Conservation (phyloP, 495 filamentous ascomycete genomes). For the Chaetomidium leptoderma region DNA sequence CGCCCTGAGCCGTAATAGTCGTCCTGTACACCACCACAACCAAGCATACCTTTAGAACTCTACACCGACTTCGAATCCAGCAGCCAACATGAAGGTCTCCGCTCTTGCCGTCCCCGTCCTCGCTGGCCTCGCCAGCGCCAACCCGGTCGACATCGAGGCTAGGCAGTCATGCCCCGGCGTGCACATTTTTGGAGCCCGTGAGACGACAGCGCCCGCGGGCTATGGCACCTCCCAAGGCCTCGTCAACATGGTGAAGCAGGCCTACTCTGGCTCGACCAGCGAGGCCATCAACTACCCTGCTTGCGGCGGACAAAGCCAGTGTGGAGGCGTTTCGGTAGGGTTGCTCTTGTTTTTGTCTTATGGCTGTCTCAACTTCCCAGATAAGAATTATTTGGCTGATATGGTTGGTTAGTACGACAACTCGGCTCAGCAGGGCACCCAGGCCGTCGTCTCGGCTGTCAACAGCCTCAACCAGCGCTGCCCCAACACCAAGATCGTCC, state of each 20-base stretch:
- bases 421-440: constrained; percentile 50
- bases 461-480: constrained; percentile 51
- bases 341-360: no score
- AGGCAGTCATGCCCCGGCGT: constrained; percentile 47
- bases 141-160: constrained; percentile 22
- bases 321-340: constrained; percentile 34
- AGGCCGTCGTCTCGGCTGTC: constrained; percentile 53
- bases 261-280: constrained; percentile 51
- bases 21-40: not conserved
- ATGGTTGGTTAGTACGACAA: constrained; percentile 44
- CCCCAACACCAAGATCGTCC: constrained; percentile 53
- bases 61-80: not conserved
- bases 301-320: constrained; percentile 50
- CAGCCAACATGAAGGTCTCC: constrained; percentile 26
- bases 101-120: constrained; percentile 24
- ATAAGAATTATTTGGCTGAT: no score
- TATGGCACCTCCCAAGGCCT: constrained; percentile 51
- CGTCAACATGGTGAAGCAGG: constrained; percentile 50
- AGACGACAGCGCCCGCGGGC: constrained; percentile 55
- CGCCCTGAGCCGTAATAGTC: not conserved
- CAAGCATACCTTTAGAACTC: not conserved
- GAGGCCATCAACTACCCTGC: constrained; percentile 59
- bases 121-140: constrained; percentile 21
- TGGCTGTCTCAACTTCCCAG: no score
- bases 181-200: constrained; percentile 62